Evolutionary conservation across 805 yeast genomes (phyloP).

Genomic region (Wickerhamomyces rabaulensis): DNA sequence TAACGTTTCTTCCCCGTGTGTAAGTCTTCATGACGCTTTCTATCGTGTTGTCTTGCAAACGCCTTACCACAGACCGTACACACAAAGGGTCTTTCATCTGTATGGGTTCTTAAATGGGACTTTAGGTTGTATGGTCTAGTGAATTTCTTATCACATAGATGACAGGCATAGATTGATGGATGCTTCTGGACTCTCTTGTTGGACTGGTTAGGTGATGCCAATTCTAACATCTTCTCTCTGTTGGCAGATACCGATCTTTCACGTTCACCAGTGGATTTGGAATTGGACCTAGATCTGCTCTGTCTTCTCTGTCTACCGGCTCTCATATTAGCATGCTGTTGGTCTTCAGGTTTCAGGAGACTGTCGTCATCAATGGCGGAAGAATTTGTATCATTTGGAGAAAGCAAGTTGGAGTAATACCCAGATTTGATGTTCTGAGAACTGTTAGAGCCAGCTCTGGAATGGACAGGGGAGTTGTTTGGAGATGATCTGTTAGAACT

Average conservation of each 20-base stretch:
- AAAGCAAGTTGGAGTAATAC: constrained; percentile 7
- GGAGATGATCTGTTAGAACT: constrained; percentile 35
- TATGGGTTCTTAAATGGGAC: constrained; percentile 87
- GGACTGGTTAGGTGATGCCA: constrained; percentile 53
- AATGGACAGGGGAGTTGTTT: constrained; percentile 30
- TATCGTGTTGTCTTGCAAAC: constrained; percentile 75
- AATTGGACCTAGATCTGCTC: constrained; percentile 24
- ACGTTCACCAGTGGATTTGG: constrained; percentile 12
- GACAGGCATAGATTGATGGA: constrained; percentile 74
- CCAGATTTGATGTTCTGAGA: constrained; percentile 23
- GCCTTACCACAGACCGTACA: constrained; percentile 76
- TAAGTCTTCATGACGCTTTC: constrained; percentile 69
- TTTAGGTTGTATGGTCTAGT: constrained; percentile 92
- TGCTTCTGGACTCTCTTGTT: constrained; percentile 60
- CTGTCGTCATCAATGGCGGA: constrained; percentile 9
- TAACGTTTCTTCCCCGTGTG: constrained; percentile 74
- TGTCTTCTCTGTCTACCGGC: constrained; percentile 33
- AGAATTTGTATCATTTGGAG: constrained; percentile 2
- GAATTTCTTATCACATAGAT: constrained; percentile 77
- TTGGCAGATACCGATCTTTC: constrained; percentile 27
- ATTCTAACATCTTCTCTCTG: constrained; percentile 54
- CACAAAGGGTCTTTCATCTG: constrained; percentile 73
- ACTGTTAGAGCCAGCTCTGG: constrained; percentile 26
- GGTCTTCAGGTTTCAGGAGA: constrained; percentile 14
- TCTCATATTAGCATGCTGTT: constrained; percentile 16